Percentiles rank a stretch among this genome's conserved stretches.
Conservation (phyloP, 495 filamentous ascomycete species). For the Peziza echinospora region DNA sequence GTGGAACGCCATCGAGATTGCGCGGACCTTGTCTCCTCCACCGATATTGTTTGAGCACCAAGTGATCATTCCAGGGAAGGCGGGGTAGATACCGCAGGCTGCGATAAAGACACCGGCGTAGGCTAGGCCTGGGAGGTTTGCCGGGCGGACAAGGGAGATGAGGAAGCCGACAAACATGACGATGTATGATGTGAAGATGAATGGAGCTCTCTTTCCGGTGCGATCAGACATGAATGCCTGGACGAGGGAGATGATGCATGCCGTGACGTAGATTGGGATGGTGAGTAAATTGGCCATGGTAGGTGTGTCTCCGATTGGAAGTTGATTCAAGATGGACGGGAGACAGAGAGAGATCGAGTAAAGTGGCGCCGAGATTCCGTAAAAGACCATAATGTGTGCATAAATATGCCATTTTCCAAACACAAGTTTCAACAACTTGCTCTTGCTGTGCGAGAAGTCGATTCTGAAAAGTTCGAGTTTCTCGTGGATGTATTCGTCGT, state of each 20-base stretch:
- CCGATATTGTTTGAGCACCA: slow-evolving; percentile 55
- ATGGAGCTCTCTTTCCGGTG: slow-evolving; percentile 8
- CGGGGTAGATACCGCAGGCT: slow-evolving; percentile 39
- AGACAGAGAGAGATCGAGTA: slow-evolving; percentile 57
- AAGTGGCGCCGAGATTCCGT: slow-evolving; percentile 42
- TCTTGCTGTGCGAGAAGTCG: slow-evolving; percentile 26
- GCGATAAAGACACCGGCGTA: slow-evolving; percentile 58
- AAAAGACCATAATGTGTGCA: slow-evolving; percentile 35
- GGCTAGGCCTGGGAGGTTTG: slow-evolving; percentile 34
- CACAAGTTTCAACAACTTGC: slow-evolving; percentile 38
- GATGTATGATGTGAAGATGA: slow-evolving; percentile 5
- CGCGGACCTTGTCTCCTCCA: slow-evolving; percentile 42
- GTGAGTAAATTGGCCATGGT: slow-evolving; percentile 49
- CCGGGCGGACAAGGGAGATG: slow-evolving; percentile 8
- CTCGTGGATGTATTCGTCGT: slow-evolving; percentile 4
- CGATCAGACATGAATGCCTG: slow-evolving; percentile 11
- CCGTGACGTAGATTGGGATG: slow-evolving; percentile 18
- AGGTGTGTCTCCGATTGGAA: slow-evolving; percentile 31
- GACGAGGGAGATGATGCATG: slow-evolving; percentile 11
- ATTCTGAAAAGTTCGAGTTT: background rate
- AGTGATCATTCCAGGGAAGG: slow-evolving; percentile 44
- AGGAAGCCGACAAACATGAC: slow-evolving; percentile 15
- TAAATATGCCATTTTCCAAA: slow-evolving; percentile 58
- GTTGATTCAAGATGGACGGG: slow-evolving; percentile 34
- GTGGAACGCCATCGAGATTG: slow-evolving; percentile 51